These are phyloP conservation scores for Bonnemaisonia californica DNA, from an alignment of 31 red algal species.

Conservation along the genomic window DNA sequence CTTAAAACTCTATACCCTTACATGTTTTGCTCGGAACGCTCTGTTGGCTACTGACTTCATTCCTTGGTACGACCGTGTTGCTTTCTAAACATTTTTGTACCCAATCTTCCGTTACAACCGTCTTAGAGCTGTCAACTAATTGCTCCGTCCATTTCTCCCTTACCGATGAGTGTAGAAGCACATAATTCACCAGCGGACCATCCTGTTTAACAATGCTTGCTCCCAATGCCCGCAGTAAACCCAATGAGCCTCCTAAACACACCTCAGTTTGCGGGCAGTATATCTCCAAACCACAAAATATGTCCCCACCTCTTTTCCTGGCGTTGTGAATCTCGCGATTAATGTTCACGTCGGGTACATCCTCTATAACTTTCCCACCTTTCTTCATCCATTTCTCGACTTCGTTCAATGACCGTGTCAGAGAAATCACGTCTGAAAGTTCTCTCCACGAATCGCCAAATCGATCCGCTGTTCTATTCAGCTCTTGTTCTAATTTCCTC, in stretches of 20 bases:
- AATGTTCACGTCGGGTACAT: conserved; percentile 1
- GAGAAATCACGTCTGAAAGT: conserved; percentile 14
- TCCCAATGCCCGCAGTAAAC: conserved; percentile 37
- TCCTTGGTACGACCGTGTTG: too few species aligned
- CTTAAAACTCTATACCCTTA: too few species aligned
- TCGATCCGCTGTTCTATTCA: conserved; percentile 41
- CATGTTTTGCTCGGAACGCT: too few species aligned
- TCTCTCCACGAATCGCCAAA: conserved; percentile 63
- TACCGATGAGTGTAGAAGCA: conserved; percentile 47
- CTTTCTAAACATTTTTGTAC: conserved; percentile 32
- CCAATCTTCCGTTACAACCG: conserved; percentile 36
- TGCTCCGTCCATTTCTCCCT: neutral
- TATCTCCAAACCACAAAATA: conserved; percentile 27
- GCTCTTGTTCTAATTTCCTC: conserved; percentile 15
- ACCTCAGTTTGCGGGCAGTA: conserved; percentile 8
- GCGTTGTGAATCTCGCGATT: conserved; percentile 8
- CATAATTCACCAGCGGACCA: neutral
- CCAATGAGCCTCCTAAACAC: conserved; percentile 13
- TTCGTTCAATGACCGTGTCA: conserved; percentile 29
- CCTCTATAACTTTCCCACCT: neutral
- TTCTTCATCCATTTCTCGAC: conserved; percentile 15
- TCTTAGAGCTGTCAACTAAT: neutral
- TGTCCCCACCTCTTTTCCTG: conserved; percentile 19
- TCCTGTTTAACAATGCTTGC: conserved; percentile 25
- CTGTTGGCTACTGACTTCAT: too few species aligned